These are phyloP conservation scores for Trichoderma sp. DNA, from an alignment of 2,329 filamentous ascomycete genomes.

Conservation along the genomic window DNA sequence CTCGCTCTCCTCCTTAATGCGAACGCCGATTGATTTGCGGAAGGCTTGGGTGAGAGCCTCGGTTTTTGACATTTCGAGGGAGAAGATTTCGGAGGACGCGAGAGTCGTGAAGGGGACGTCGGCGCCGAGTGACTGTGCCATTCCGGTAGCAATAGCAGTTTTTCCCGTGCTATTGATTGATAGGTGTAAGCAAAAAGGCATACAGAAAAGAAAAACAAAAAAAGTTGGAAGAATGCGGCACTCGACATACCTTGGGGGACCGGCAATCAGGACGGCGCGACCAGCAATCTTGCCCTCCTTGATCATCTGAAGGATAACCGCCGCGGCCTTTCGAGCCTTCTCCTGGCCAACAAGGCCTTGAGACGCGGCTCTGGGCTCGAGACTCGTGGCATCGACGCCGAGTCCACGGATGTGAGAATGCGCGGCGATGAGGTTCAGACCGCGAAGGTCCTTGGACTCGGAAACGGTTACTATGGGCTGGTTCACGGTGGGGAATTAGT, in stretches of 20 bases:
- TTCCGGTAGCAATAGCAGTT: slow-evolving; percentile 97
- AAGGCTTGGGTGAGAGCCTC: slow-evolving; percentile 99
- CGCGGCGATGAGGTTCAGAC: slow-evolving; percentile 95
- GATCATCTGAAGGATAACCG: slow-evolving; percentile 97
- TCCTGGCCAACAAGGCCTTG: slow-evolving; percentile 96
- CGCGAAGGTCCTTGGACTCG: slow-evolving; percentile 93
- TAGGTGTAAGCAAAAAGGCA: neutral
- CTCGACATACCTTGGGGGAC: slow-evolving; percentile 71
- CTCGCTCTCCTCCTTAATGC: slow-evolving; percentile 98
- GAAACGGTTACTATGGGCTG: slow-evolving; percentile 75
- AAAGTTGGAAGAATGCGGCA: neutral
- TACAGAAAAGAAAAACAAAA: neutral
- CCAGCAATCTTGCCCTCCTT: slow-evolving; percentile 99
- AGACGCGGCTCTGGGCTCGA: slow-evolving; percentile 81
- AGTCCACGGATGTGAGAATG: slow-evolving; percentile 98
- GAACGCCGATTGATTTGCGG: slow-evolving; percentile 94
- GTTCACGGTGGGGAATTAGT: slow-evolving; percentile 8
- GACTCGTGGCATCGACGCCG: slow-evolving; percentile 86
- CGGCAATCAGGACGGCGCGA: slow-evolving; percentile 89
- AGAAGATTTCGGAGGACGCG: slow-evolving; percentile 96
- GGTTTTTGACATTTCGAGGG: slow-evolving; percentile 98
- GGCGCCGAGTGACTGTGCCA: slow-evolving; percentile 91
- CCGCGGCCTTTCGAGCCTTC: slow-evolving; percentile 94
- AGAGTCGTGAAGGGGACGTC: slow-evolving; percentile 97
- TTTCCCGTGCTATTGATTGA: slow-evolving; percentile 75